Percentiles rank a stretch among this genome's conserved stretches.
Conservation (phyloP, 1,284 basidiomycete species). For the Ceraceosorus guamensis region DNA sequence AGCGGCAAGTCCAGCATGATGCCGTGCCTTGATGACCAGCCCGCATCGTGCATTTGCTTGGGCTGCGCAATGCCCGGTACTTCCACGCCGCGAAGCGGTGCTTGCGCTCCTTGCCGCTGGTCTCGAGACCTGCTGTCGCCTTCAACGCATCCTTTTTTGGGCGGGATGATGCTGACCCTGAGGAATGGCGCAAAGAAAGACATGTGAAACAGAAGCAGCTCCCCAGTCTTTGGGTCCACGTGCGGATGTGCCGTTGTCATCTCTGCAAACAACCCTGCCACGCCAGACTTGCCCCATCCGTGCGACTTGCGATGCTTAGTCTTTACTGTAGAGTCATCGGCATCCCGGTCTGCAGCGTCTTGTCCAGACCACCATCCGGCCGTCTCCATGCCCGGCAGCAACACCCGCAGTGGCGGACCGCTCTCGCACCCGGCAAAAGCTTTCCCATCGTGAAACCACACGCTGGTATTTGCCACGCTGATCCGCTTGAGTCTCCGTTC, state of each 20-base stretch:
- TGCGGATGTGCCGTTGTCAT: constrained; percentile 54
- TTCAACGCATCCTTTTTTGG: no score
- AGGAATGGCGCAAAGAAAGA: constrained; percentile 52
- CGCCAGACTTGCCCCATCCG: background rate
- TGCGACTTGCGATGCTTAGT: no score
- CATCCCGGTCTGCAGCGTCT: no score
- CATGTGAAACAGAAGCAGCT: constrained; percentile 52
- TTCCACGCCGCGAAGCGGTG: constrained; percentile 23
- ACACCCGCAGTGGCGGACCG: constrained; percentile 52
- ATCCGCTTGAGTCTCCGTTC: constrained; percentile 29
- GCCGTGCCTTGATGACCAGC: constrained; percentile 49
- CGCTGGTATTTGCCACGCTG: constrained; percentile 52
- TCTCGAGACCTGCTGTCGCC: no score
- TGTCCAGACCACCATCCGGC: constrained; percentile 49
- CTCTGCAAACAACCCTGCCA: constrained; percentile 40
- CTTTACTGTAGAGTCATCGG: no score
- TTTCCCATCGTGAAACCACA: constrained; percentile 51
- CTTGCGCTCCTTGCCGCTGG: background rate
- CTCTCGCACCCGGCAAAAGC: constrained; percentile 53
- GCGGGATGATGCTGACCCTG: constrained; percentile 51
- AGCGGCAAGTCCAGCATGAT: constrained; percentile 54
- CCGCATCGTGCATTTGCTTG: constrained; percentile 55
- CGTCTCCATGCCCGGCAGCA: constrained; percentile 52
- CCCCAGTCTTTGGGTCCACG: constrained; percentile 52
- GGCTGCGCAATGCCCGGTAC: constrained; percentile 39